A percentile compares a stretch with the other conserved stretches of the same genome.
These are phyloP conservation scores for Aspergillus avenaceus DNA, from an alignment of 495 filamentous ascomycete species.

Conservation along the genomic window DNA sequence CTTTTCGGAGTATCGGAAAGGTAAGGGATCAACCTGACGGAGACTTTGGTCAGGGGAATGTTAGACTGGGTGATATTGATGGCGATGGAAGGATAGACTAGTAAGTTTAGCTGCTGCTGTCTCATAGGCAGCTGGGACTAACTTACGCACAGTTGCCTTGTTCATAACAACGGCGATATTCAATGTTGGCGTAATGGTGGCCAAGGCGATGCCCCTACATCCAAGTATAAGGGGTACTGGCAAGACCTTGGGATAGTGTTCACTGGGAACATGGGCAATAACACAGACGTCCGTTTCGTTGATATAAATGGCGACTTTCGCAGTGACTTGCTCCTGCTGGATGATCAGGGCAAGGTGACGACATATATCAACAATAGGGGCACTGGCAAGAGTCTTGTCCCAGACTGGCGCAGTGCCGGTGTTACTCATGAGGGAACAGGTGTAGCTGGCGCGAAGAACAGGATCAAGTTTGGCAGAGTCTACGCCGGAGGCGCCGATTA, in stretches of 20 bases:
- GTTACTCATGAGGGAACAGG: neutral
- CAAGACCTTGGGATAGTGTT: constrained; percentile 9
- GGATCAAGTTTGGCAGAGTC: constrained; percentile 8
- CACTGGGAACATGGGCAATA: neutral
- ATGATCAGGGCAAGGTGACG: neutral
- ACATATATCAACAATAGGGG: constrained; percentile 3
- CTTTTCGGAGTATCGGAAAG: neutral
- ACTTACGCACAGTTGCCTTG: constrained; percentile 2
- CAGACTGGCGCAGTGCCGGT: constrained; percentile 5
- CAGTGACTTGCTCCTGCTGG: constrained; percentile 24
- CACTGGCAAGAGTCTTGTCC: constrained; percentile 8
- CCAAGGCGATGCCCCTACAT: constrained; percentile 7
- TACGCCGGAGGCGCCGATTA: constrained; percentile 2
- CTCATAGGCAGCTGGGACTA: neutral
- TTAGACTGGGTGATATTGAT: constrained; percentile 22
- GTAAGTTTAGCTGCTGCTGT: neutral
- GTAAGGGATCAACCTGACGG: neutral
- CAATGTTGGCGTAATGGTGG: constrained; percentile 25
- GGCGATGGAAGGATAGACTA: constrained; percentile 29
- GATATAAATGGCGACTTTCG: constrained; percentile 32
- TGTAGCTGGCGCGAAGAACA: constrained; percentile 1
- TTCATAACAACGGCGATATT: constrained; percentile 16
- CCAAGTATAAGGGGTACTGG: constrained; percentile 15
- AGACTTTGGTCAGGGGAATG: constrained; percentile 3
- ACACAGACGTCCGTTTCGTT: constrained; percentile 14